Evolutionary conservation across 2,329 filamentous ascomycete species (phyloP).

Genomic region (Claviceps spartinae): DNA sequence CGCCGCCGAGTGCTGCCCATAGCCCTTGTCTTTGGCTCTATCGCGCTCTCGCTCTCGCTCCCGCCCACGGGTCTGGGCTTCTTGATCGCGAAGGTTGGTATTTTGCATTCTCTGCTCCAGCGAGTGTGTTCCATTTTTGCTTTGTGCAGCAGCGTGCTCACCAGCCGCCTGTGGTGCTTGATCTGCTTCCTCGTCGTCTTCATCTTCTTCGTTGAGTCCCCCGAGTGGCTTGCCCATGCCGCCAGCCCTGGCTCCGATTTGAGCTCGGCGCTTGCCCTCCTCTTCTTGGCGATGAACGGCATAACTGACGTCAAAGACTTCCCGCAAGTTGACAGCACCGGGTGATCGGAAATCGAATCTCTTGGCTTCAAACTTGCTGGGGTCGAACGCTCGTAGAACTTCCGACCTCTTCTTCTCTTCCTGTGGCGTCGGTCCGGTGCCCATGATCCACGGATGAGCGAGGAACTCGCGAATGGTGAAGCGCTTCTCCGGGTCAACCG

Average conservation of each 20-base stretch:
- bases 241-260: slow-evolving; percentile 59
- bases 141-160: slow-evolving; percentile 32
- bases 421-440: slow-evolving; percentile 42
- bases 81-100: slow-evolving; percentile 52
- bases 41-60: slow-evolving; percentile 23
- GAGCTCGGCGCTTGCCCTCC: slow-evolving; percentile 81
- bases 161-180: slow-evolving; percentile 30
- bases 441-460: slow-evolving; percentile 82
- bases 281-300: slow-evolving; percentile 95
- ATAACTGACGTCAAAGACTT: slow-evolving; percentile 97
- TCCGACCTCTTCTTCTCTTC: slow-evolving; percentile 45
- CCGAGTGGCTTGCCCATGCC: slow-evolving; percentile 43
- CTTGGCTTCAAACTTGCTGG: slow-evolving; percentile 41
- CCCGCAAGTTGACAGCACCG: slow-evolving; percentile 84
- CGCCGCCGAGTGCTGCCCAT: slow-evolving; percentile 76
- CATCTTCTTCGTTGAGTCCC: slow-evolving; percentile 55
- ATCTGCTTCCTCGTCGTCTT: slow-evolving; percentile 29
- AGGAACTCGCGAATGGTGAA: slow-evolving; percentile 91
- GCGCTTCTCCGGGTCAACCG: slow-evolving; percentile 87
- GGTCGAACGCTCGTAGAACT: slow-evolving; percentile 41
- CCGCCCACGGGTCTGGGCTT: slow-evolving; percentile 19
- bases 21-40: slow-evolving; percentile 44
- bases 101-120: slow-evolving; percentile 82
- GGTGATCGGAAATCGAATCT: slow-evolving; percentile 90
- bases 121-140: slow-evolving; percentile 43